These are phyloP conservation scores for Rhododendron henanense DNA, from an alignment of 148 eudicot genomes.

Conservation along the genomic window DNA sequence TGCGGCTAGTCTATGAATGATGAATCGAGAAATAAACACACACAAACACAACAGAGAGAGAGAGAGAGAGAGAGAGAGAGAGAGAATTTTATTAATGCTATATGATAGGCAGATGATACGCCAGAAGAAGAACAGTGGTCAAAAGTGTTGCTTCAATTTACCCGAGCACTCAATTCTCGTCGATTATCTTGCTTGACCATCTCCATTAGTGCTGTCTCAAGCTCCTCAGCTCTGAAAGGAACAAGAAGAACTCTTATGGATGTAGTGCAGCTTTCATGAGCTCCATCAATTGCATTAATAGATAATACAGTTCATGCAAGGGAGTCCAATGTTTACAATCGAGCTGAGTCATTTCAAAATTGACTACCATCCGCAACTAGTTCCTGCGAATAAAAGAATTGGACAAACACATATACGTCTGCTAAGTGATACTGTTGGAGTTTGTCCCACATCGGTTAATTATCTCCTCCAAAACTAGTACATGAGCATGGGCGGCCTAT, in stretches of 20 bases:
- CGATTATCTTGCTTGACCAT: conserved; percentile 80
- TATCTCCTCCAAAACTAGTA: not conserved
- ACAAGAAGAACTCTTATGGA: conserved; percentile 11
- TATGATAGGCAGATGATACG: conserved; percentile 1
- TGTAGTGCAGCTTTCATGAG: not conserved
- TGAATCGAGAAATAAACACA: not conserved
- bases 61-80: not conserved
- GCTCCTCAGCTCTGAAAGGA: conserved; percentile 74
- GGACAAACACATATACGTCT: not conserved
- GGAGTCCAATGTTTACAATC: not conserved
- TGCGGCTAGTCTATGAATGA: not conserved
- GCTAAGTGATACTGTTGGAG: not conserved
- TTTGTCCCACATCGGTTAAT: not conserved
- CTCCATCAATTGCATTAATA: not conserved
- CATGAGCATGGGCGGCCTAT: not conserved
- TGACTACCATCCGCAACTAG: not conserved
- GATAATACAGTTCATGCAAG: not conserved
- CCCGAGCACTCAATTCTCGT: conserved; percentile 74
- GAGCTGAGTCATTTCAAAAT: not conserved
- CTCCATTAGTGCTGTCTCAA: conserved; percentile 94
- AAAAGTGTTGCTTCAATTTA: conserved; percentile 18
- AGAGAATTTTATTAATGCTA: not conserved
- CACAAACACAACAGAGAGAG: not conserved
- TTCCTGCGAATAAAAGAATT: not conserved
- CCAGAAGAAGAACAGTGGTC: conserved; percentile 11